Evolutionary conservation across 2,329 filamentous ascomycete species (phyloP).

Genomic region (Fusarium irregulare): DNA sequence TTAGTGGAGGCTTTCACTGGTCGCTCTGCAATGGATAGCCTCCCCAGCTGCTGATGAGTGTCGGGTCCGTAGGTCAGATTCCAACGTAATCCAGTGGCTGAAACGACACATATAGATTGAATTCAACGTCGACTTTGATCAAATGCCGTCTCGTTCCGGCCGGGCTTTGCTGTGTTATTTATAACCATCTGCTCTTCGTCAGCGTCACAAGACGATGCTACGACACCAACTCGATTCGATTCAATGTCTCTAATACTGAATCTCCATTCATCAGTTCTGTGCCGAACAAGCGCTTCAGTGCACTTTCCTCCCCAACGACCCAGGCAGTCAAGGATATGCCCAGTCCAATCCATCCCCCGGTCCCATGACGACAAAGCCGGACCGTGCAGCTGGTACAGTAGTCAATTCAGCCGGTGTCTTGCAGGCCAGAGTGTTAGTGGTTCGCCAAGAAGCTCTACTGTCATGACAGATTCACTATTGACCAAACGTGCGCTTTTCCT

Average conservation of each 20-base stretch:
- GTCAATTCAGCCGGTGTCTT: constrained; percentile 34
- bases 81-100: constrained; percentile 22
- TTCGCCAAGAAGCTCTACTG: constrained; percentile 17
- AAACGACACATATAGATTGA: constrained; percentile 10
- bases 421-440: constrained; percentile 38
- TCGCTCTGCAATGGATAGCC: background rate
- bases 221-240: background rate
- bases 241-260: constrained; percentile 30
- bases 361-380: constrained; percentile 41
- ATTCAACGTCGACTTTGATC: background rate
- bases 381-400: constrained; percentile 29
- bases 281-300: constrained; percentile 19
- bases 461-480: constrained; percentile 4
- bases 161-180: constrained; percentile 23
- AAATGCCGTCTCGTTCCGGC: constrained; percentile 11
- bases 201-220: constrained; percentile 31
- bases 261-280: constrained; percentile 26
- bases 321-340: constrained; percentile 1
- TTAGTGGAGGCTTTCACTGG: background rate
- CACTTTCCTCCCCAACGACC: constrained; percentile 7
- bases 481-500: constrained; percentile 11
- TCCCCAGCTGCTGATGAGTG: background rate
- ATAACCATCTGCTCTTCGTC: constrained; percentile 23
- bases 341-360: constrained; percentile 11
- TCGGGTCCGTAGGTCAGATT: constrained; percentile 10